These are phyloP conservation scores for Chimonanthus salicifolius DNA, from an alignment of 164 flowering plant species.

Conservation along the genomic window DNA sequence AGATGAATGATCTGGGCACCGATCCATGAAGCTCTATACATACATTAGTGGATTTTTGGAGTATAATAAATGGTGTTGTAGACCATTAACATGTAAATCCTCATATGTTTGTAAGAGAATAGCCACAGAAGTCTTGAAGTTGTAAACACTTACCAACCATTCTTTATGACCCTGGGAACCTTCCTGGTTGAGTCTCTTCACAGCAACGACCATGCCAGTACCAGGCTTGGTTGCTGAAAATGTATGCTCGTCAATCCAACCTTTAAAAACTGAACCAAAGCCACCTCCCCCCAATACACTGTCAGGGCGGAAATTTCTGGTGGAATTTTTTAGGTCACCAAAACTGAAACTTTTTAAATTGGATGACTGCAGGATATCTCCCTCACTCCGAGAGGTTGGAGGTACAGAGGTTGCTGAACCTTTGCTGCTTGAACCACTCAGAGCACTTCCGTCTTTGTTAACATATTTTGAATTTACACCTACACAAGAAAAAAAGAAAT, in stretches of 20 bases:
- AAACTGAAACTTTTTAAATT: constrained; percentile 61
- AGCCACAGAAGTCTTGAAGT: neutral
- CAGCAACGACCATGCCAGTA: constrained; percentile 70
- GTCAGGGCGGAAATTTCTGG: constrained; percentile 85
- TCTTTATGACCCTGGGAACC: constrained; percentile 79
- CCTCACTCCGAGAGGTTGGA: constrained; percentile 52
- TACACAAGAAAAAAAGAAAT: constrained; percentile 11
- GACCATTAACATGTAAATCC: too few relatives aligned
- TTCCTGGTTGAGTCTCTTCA: constrained; percentile 74
- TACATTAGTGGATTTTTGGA: too few relatives aligned
- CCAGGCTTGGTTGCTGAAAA: constrained; percentile 65
- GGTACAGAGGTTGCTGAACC: constrained; percentile 28
- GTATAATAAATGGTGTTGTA: too few relatives aligned
- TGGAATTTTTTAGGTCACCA: constrained; percentile 55
- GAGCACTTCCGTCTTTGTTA: constrained; percentile 30
- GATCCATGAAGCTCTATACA: too few relatives aligned
- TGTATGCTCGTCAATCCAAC: constrained; percentile 76
- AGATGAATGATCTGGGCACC: too few relatives aligned
- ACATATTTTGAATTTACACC: constrained; percentile 29
- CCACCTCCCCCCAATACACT: constrained; percentile 91
- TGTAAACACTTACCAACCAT: constrained; percentile 66
- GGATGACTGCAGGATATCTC: constrained; percentile 57
- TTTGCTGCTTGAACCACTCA: constrained; percentile 38
- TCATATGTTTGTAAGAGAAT: too few relatives aligned
- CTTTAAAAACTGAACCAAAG: constrained; percentile 83